A percentile compares a stretch with the other conserved stretches of the same genome.
These are phyloP conservation scores for Saitoella complicata DNA, from an alignment of 805 yeast species.

Conservation along the genomic window DNA sequence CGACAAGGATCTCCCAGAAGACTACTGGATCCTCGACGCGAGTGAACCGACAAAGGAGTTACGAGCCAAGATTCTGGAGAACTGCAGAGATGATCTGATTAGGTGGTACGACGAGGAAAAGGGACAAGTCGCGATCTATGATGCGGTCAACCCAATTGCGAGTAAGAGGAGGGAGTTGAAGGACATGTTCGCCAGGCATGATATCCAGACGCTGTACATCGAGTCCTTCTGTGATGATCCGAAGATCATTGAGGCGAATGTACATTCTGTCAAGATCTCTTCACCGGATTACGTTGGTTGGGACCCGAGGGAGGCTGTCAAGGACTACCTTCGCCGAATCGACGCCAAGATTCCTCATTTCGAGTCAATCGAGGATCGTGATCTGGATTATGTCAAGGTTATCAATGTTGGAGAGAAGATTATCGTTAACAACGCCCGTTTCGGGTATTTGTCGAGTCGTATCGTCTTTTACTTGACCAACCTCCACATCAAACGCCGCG, in stretches of 20 bases:
- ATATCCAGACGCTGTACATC: conserved; percentile 68
- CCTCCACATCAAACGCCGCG: conserved; percentile 69
- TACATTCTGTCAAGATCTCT: conserved; percentile 58
- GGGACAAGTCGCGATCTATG: conserved; percentile 93
- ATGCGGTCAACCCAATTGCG: conserved; percentile 77
- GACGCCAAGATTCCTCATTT: conserved; percentile 50
- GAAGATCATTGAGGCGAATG: conserved; percentile 51
- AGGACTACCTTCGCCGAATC: conserved; percentile 62
- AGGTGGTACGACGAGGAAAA: conserved; percentile 54
- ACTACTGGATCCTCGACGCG: conserved; percentile 44
- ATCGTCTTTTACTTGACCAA: conserved; percentile 88
- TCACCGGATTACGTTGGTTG: conserved; percentile 43
- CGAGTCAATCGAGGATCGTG: conserved; percentile 45
- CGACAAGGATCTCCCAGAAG: conserved; percentile 38
- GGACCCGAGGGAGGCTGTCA: conserved; percentile 57
- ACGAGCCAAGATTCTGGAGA: conserved; percentile 41
- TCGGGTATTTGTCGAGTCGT: conserved; percentile 79
- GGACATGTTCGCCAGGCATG: conserved; percentile 34
- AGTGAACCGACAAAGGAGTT: conserved; percentile 32
- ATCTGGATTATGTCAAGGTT: conserved; percentile 63
- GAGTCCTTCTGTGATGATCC: conserved; percentile 74
- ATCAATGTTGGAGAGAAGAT: conserved; percentile 81
- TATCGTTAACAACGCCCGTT: conserved; percentile 60
- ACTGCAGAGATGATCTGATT: conserved; percentile 53
- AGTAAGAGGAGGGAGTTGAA: conserved; percentile 47